These are phyloP conservation scores for Diaporthe amygdali DNA, from an alignment of 2,329 filamentous ascomycete species.

Conservation along the genomic window DNA sequence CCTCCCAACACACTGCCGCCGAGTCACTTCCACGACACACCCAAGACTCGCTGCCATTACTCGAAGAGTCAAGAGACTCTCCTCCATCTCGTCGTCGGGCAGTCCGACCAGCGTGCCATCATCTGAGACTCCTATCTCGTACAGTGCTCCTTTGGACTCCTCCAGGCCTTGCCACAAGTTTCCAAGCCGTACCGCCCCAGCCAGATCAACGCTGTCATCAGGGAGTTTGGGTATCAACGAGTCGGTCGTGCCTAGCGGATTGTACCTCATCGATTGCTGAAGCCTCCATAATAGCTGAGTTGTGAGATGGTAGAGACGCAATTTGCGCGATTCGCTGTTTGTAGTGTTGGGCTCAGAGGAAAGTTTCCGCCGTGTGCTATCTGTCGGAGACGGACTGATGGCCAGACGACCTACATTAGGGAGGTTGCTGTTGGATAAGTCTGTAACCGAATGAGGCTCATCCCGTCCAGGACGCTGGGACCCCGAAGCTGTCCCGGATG, in stretches of 20 bases:
- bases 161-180: conserved; percentile 81
- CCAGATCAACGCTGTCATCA: conserved; percentile 58
- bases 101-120: conserved; percentile 90
- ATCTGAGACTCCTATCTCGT: conserved; percentile 96
- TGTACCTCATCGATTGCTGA: conserved; percentile 86
- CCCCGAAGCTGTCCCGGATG: conserved; percentile 50
- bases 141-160: conserved; percentile 90
- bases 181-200: conserved; percentile 52
- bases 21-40: conserved; percentile 80
- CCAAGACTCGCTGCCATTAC: conserved; percentile 94
- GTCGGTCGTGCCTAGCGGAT: conserved; percentile 47
- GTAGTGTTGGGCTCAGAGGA: conserved; percentile 18
- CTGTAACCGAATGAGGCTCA: background rate
- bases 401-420: conserved; percentile 35
- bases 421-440: background rate
- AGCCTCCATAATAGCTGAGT: conserved; percentile 94
- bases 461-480: conserved; percentile 14
- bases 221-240: conserved; percentile 78
- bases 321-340: conserved; percentile 74
- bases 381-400: conserved; percentile 1
- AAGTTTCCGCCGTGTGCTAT: conserved; percentile 4
- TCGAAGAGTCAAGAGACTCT: conserved; percentile 83
- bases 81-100: conserved; percentile 87
- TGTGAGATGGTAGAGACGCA: conserved; percentile 87
- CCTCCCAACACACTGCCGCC: conserved; percentile 82